Percentiles rank a stretch among this genome's conserved stretches.
Evolutionary conservation across 2,329 filamentous ascomycete genomes (phyloP).

Genomic region (Ascochyta rabiei): DNA sequence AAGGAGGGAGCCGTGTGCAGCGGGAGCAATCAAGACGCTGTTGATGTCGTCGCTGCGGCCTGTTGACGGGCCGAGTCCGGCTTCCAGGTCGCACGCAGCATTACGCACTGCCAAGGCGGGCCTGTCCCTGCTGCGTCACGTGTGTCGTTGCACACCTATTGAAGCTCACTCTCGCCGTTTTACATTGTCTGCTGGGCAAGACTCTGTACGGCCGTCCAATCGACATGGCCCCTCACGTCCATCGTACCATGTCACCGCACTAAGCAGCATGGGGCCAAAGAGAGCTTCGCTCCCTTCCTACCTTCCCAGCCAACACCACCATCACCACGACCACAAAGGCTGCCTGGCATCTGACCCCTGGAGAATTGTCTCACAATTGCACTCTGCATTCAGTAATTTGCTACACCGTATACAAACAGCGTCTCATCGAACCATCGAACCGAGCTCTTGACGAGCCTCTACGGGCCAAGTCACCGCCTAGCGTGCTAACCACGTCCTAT

Average conservation of each 20-base stretch:
- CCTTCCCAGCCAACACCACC: no score
- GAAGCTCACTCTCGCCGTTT: neutral
- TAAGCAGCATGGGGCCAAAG: no score
- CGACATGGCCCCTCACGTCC: no score
- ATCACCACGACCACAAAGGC: no score
- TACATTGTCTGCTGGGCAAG: no score
- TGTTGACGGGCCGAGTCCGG: slow-evolving; percentile 12
- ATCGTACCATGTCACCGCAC: no score
- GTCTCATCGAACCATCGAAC: neutral
- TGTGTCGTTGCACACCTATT: slow-evolving; percentile 1
- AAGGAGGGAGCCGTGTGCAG: neutral
- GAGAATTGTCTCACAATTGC: neutral
- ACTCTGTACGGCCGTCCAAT: no score
- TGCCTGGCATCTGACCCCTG: neutral
- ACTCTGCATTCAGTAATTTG: neutral
- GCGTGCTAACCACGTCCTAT: neutral
- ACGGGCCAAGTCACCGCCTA: neutral
- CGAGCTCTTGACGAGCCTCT: neutral
- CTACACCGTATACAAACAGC: neutral
- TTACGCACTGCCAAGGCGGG: slow-evolving; percentile 32
- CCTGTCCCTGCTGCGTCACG: slow-evolving; percentile 26
- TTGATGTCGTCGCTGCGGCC: neutral
- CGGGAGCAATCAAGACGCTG: neutral
- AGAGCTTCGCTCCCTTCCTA: no score
- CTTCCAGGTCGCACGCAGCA: slow-evolving; percentile 3